Evolutionary conservation across 345 rosid genomes (phyloP), one percentile per base, ranked within the genome.

Genomic region (Camelina neglecta): DNA sequence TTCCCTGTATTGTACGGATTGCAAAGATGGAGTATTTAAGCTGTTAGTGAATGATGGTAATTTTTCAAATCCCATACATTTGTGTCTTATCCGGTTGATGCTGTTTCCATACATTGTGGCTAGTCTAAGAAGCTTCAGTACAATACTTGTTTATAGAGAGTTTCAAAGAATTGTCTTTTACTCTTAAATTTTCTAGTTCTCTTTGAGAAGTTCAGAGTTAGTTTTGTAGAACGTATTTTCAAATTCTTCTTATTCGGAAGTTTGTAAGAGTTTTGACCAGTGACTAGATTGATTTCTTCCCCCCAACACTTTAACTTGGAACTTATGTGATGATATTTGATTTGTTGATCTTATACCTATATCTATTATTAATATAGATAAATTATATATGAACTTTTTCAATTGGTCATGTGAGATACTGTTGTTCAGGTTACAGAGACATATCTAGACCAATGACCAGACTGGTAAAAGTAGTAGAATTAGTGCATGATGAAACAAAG

Each of bases 361-460:
- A 29, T 29, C 4, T 29, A 29, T 29, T 29, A 29, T 29, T 29
- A 0, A 29, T 29, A 29, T 29, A 29, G 31, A 29, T 29, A 4
- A 4, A 29, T 29, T 29, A 29, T 0, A 29, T 29, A 29, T 29
- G 31, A 29, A 18, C 2, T 60, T 39, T 39, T 7, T n/a, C 13
- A 58, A 33, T 33, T n/a, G 42, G 13, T 10, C 13, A 57, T 31
- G 39, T 57, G 41, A 57, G 21, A 31, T n/a, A 58, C 31, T 33
- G 61, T 58, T 58, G 42, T 23, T 8, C 12, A 58, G 62, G 62
- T 58, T 11, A 60, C 65, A 29, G 15, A 36, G 26, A 60, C 38
- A 10, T 60, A 18, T 13, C 36, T 60, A 16, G 29, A 58, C 35
- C 18, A 53, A 7, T 8, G 4, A 24, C 26, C 26, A 24, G 26